A percentile compares a stretch with the other conserved stretches of the same genome.
phyloP scores from a whole-genome alignment of 257 asterid genomes.

The Jacaranda mimosifolia region DNA sequence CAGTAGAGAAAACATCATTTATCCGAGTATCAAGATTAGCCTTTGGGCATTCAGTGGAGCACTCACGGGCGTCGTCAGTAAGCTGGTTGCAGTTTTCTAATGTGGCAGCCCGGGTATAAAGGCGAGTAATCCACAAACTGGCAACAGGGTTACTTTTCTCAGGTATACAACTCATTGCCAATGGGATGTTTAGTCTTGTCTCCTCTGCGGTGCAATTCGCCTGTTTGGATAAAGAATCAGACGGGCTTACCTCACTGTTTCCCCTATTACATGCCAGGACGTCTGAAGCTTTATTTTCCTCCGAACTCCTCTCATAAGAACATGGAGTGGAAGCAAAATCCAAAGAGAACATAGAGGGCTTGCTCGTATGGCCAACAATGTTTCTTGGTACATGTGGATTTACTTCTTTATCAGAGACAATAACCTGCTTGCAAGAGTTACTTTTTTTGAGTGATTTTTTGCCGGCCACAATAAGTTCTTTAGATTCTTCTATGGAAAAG shows the following conservation, averaged over 20 bases:
- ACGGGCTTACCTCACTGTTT: constrained; percentile 30
- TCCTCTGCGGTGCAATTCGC: constrained; percentile 33
- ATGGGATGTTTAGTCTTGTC: constrained; percentile 30
- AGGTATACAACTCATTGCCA: constrained; percentile 36
- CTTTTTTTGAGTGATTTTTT: constrained; percentile 12
- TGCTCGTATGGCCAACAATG: constrained; percentile 29
- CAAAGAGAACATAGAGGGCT: constrained; percentile 30
- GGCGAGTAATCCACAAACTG: constrained; percentile 79
- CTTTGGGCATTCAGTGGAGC: constrained; percentile 24
- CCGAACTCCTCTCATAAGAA: constrained; percentile 12
- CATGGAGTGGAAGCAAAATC: constrained; percentile 21
- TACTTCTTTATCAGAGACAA: constrained; percentile 38
- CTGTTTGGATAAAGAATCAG: constrained; percentile 36
- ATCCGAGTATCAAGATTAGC: constrained; percentile 33
- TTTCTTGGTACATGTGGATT: neutral
- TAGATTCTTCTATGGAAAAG: neutral
- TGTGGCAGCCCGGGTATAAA: constrained; percentile 42
- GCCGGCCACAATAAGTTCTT: constrained; percentile 35
- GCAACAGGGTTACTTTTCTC: constrained; percentile 44
- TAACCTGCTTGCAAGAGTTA: constrained; percentile 40
- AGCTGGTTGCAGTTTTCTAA: constrained; percentile 39
- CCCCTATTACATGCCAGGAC: constrained; percentile 17
- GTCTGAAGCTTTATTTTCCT: constrained; percentile 39
- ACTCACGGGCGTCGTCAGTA: constrained; percentile 30
- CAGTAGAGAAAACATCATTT: constrained; percentile 32